Evolutionary conservation across 495 filamentous ascomycete species (phyloP).

Genomic region (Acidomyces sp.): DNA sequence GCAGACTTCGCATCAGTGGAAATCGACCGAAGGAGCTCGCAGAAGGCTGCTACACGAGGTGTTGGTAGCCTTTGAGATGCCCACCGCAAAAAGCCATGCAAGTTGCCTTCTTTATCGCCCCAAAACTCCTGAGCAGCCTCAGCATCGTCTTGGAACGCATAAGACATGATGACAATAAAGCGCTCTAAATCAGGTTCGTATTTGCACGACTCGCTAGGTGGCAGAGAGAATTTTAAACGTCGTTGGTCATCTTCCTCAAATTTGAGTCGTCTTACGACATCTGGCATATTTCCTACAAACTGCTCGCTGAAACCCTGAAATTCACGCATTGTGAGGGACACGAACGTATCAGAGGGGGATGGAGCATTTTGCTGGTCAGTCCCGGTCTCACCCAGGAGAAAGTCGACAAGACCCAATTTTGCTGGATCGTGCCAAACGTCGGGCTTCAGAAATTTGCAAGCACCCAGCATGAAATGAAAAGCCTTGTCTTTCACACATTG

Average conservation of each 20-base stretch:
- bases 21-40: constrained; percentile 82
- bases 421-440: constrained; percentile 73
- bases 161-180: constrained; percentile 82
- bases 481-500: constrained; percentile 77
- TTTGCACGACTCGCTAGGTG: constrained; percentile 34
- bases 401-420: constrained; percentile 56
- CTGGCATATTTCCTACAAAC: constrained; percentile 88
- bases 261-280: constrained; percentile 73
- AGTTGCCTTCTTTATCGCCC: constrained; percentile 74
- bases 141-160: constrained; percentile 70
- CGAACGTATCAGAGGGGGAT: constrained; percentile 51
- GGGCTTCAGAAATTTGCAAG: constrained; percentile 61
- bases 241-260: constrained; percentile 74
- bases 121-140: constrained; percentile 81
- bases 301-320: constrained; percentile 78
- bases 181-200: constrained; percentile 76
- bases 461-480: constrained; percentile 76
- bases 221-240: constrained; percentile 52
- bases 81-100: constrained; percentile 91
- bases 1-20: constrained; percentile 69
- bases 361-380: constrained; percentile 51
- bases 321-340: constrained; percentile 57
- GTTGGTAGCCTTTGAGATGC: constrained; percentile 84
- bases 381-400: constrained; percentile 40
- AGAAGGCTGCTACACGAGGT: constrained; percentile 85